Evolutionary conservation across 2,329 filamentous ascomycete species (phyloP).

Genomic region (Fusarium sp.): DNA sequence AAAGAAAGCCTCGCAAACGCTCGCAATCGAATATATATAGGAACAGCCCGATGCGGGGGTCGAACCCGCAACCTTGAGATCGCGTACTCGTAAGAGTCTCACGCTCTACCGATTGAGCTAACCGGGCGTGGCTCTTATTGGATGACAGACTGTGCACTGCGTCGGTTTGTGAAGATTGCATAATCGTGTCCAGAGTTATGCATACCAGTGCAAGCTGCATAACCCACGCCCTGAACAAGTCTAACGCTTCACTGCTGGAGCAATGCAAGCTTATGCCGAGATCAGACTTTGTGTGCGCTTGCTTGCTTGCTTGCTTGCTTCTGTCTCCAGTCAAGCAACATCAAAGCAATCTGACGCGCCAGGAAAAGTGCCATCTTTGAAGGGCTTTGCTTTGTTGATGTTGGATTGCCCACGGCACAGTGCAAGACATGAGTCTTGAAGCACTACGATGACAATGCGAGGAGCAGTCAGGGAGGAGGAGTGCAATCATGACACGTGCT

Average conservation of each 20-base stretch:
- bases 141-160: background rate
- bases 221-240: background rate
- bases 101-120: slow-evolving; percentile 65
- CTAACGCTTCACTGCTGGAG: background rate
- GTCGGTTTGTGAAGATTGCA: background rate
- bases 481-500: background rate
- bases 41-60: slow-evolving; percentile 55
- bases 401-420: background rate
- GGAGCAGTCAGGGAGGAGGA: background rate
- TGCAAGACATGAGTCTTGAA: background rate
- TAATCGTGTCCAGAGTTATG: background rate
- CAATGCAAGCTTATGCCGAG: background rate
- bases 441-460: background rate
- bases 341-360: background rate
- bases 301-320: background rate
- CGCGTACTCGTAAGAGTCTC: slow-evolving; percentile 66
- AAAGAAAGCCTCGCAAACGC: slow-evolving; percentile 13
- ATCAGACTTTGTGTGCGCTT: background rate
- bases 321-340: background rate
- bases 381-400: background rate
- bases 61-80: slow-evolving; percentile 68
- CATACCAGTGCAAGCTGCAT: background rate
- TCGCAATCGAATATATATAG: slow-evolving; percentile 39
- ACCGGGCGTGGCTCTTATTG: slow-evolving; percentile 46
- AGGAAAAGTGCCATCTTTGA: no score